Percentiles rank a stretch among this genome's conserved stretches.
Evolutionary conservation across 202 grass and related monocot genomes (phyloP).

Genomic region (Saccharum hybrid): DNA sequence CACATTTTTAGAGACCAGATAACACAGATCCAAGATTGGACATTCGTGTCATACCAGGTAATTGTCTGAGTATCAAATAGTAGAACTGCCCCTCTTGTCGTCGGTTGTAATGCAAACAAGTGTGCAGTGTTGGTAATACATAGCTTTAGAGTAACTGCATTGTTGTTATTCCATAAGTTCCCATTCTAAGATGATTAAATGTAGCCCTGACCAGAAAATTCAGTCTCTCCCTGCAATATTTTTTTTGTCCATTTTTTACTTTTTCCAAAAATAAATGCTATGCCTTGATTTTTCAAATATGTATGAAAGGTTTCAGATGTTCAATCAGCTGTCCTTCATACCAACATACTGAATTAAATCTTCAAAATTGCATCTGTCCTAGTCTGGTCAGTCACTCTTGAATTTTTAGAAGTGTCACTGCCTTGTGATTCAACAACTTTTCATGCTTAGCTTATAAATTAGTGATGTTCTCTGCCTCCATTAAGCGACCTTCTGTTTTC

Average conservation of each 20-base stretch:
- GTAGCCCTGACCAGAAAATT: neutral
- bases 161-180: neutral
- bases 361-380: constrained; percentile 7
- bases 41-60: neutral
- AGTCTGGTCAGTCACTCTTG: neutral
- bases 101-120: neutral
- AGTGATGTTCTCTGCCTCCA: neutral
- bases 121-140: neutral
- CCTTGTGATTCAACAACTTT: neutral
- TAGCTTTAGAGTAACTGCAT: neutral
- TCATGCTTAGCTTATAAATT: neutral
- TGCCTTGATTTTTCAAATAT: neutral
- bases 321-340: constrained; percentile 3
- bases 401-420: neutral
- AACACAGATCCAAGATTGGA: neutral
- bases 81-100: neutral
- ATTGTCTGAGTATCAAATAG: neutral
- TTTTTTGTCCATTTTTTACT: constrained; percentile 10
- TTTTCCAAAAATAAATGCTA: neutral
- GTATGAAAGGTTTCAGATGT: neutral
- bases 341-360: neutral
- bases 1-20: too few relatives aligned
- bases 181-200: neutral
- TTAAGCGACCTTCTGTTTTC: constrained; percentile 11
- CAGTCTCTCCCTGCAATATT: neutral